A percentile compares a stretch with the other conserved stretches of the same genome.
These are phyloP conservation scores for Perilla frutescens DNA, from an alignment of 257 asterid species.

Conservation along the genomic window DNA sequence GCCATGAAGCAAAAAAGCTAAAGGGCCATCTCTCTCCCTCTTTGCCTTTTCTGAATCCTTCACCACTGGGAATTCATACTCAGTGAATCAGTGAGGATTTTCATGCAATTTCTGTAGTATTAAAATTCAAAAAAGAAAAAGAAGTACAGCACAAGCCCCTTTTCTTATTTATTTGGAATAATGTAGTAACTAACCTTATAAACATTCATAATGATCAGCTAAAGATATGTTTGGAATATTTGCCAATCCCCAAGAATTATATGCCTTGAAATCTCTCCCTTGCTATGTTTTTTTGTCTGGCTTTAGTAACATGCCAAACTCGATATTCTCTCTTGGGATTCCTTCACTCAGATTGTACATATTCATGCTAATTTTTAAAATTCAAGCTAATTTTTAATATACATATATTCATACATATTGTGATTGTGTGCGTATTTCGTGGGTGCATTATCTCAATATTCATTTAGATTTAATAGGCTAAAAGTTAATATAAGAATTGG, in stretches of 20 bases:
- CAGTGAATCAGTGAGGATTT: slow-evolving; percentile 65
- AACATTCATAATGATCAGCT: slow-evolving; percentile 43
- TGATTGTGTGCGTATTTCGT: slow-evolving; percentile 33
- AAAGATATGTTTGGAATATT: slow-evolving; percentile 58
- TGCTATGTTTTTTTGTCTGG: slow-evolving; percentile 53
- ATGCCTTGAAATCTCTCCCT: slow-evolving; percentile 43
- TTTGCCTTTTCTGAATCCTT: slow-evolving; percentile 45
- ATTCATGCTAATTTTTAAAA: slow-evolving; percentile 19
- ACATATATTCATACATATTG: background rate
- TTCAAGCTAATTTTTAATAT: background rate
- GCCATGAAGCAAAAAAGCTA: slow-evolving; percentile 40
- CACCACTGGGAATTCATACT: slow-evolving; percentile 37
- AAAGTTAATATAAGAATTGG: slow-evolving; percentile 14
- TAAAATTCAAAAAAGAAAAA: slow-evolving; percentile 9
- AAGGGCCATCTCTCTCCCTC: slow-evolving; percentile 34
- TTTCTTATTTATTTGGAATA: slow-evolving; percentile 44
- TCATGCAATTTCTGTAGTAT: slow-evolving; percentile 48
- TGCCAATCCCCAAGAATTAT: slow-evolving; percentile 67
- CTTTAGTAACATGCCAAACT: slow-evolving; percentile 87
- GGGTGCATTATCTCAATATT: slow-evolving; percentile 3
- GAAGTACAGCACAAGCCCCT: slow-evolving; percentile 39
- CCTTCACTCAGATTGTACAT: slow-evolving; percentile 42
- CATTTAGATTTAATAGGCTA: slow-evolving; percentile 11
- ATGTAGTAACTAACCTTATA: slow-evolving; percentile 35
- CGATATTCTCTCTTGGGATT: slow-evolving; percentile 64